Percentiles rank a stretch among this genome's conserved stretches.
Evolutionary conservation across 306 rosid genomes (phyloP).

Genomic region (Cucurbita moschata): DNA sequence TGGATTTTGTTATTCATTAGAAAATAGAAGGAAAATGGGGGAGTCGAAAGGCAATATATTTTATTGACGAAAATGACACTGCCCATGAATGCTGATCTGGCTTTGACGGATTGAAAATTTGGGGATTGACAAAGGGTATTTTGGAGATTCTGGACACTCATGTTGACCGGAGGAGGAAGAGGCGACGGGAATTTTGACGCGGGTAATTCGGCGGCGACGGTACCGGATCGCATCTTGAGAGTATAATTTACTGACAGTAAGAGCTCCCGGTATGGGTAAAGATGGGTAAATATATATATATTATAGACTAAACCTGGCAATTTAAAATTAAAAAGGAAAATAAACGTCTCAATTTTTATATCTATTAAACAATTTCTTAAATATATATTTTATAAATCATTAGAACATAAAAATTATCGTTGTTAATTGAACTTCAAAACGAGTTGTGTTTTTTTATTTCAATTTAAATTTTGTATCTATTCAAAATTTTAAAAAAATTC

Average conservation of each 20-base stretch:
- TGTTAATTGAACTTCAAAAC: too few relatives aligned
- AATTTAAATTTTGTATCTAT: too few relatives aligned
- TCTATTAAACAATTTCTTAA: too few relatives aligned
- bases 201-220: background rate
- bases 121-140: background rate
- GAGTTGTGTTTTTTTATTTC: too few relatives aligned
- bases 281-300: background rate
- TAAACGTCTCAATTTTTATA: too few relatives aligned
- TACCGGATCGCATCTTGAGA: background rate
- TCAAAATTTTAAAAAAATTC: too few relatives aligned
- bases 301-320: too few relatives aligned
- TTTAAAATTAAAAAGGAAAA: too few relatives aligned
- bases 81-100: background rate
- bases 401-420: too few relatives aligned
- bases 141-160: background rate
- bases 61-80: conserved; percentile 5
- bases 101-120: background rate
- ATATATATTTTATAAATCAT: too few relatives aligned
- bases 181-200: background rate
- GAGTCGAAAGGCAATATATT: background rate
- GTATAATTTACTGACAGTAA: background rate
- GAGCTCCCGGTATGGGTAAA: background rate
- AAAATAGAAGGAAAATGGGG: background rate
- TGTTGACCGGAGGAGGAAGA: background rate
- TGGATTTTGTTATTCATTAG: conserved; percentile 1